These are phyloP conservation scores for Mrakia frigida DNA, from an alignment of 768 basidiomycete species.

Conservation along the genomic window DNA sequence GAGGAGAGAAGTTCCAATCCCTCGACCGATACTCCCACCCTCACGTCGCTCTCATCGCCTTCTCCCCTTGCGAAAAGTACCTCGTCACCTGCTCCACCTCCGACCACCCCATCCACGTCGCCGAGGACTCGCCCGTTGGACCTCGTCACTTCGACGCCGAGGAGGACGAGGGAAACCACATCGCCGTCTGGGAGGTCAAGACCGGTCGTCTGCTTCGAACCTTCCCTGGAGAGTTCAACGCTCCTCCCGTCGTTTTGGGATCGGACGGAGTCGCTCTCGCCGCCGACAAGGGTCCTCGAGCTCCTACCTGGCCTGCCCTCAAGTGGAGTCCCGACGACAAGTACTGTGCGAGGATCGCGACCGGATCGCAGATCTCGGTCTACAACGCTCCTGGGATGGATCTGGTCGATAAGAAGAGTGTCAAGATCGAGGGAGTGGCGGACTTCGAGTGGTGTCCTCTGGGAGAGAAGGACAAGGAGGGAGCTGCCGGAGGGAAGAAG, in stretches of 20 bases:
- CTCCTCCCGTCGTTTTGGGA: slow-evolving; percentile 34
- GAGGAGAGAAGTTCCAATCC: slow-evolving; percentile 80
- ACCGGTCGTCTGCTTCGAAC: slow-evolving; percentile 86
- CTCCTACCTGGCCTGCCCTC: slow-evolving; percentile 70
- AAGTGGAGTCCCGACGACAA: slow-evolving; percentile 98
- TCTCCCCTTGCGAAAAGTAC: slow-evolving; percentile 94
- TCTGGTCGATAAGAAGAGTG: slow-evolving; percentile 87
- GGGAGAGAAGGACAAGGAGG: slow-evolving; percentile 80
- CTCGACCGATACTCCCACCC: slow-evolving; percentile 92
- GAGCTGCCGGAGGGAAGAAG: slow-evolving; percentile 44
- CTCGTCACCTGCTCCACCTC: slow-evolving; percentile 97
- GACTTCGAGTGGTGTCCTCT: slow-evolving; percentile 99
- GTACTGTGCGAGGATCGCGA: slow-evolving; percentile 81
- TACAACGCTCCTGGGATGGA: slow-evolving; percentile 93
- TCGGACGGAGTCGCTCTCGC: slow-evolving; percentile 28
- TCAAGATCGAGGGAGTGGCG: slow-evolving; percentile 94
- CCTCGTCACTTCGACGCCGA: slow-evolving; percentile 51
- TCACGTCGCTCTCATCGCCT: slow-evolving; percentile 89
- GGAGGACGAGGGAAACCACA: slow-evolving; percentile 92
- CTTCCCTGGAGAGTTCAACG: slow-evolving; percentile 63
- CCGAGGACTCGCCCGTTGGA: slow-evolving; percentile 72
- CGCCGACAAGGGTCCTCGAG: slow-evolving; percentile 17
- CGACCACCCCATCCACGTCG: slow-evolving; percentile 64
- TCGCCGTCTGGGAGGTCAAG: slow-evolving; percentile 98
- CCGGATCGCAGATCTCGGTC: slow-evolving; percentile 89